Conservation (phyloP, 2,329 filamentous ascomycete genomes). For the Fusarium sambucinum region DNA sequence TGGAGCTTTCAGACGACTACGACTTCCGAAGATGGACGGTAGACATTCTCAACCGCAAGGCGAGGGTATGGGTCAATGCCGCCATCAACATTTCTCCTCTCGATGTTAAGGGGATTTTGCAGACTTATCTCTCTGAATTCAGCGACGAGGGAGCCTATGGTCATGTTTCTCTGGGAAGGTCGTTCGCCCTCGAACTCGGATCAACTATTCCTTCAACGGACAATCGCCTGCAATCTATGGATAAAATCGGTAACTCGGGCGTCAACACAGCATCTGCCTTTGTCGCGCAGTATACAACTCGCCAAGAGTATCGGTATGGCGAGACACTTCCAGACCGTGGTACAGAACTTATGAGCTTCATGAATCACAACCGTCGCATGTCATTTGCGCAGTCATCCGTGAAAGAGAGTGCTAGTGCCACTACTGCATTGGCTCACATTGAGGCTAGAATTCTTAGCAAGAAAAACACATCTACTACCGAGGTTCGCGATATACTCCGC, state of each 20-base stretch:
- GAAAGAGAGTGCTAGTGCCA: conserved; percentile 68
- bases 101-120: conserved; percentile 93
- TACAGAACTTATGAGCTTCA: conserved; percentile 72
- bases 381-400: conserved; percentile 66
- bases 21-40: conserved; percentile 83
- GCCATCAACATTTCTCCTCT: conserved; percentile 88
- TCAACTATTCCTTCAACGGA: conserved; percentile 87
- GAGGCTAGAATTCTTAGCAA: conserved; percentile 77
- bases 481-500: conserved; percentile 84
- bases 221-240: conserved; percentile 85
- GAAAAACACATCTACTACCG: conserved; percentile 76
- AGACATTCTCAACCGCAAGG: conserved; percentile 79
- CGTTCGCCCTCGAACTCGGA: conserved; percentile 94
- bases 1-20: conserved; percentile 96
- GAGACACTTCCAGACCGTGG: conserved; percentile 79
- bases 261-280: conserved; percentile 97
- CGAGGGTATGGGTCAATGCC: conserved; percentile 82
- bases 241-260: conserved; percentile 76
- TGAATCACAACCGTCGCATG: conserved; percentile 65
- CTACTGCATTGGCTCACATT: conserved; percentile 77
- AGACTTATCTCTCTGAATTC: conserved; percentile 96
- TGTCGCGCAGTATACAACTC: conserved; percentile 94
- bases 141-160: conserved; percentile 92
- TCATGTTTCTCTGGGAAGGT: conserved; percentile 90
- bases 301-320: conserved; percentile 93